Evolutionary conservation across 148 eudicot genomes (phyloP), one percentile per base, ranked within the genome.

Genomic region (Diospyros lotus): DNA sequence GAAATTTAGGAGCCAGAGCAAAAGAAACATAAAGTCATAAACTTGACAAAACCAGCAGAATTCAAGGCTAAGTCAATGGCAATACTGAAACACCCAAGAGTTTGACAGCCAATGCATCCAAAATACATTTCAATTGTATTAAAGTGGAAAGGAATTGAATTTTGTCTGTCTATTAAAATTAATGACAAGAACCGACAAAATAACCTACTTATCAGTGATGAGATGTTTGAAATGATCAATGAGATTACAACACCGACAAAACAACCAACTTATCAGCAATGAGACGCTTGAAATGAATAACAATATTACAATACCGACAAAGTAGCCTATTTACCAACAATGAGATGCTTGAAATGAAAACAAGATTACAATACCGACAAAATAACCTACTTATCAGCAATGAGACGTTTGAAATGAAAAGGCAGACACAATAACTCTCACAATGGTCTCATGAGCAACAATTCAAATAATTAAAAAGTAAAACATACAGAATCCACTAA

Each of bases 1-100:
- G 55, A 70, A 50, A 13, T 58, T 40, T 14, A 45, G 48, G 14
- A 61, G 14, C 54, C 40, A 58, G 52, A 75, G 44, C 28, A 7
- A 13, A 59, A 39, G 28, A 59, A 61, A 45, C 68, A 76, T 68
- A 40, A 42, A 11, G 15, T 55, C 68, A 76, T 68, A 40, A 42
- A 11, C 39, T 55, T 66, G 11, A 54, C 52, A 54, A 18, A 52
- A 58, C 18, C 54, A 56, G 7, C 6, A 58, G 53, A 46, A 68
- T 52, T 69, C 44, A 54, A 52, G 13, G 39, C 2, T 68, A 46
- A 46, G 38, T 17, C 14, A 43, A 58, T 9, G 2, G n/a, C 46
- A 45, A 10, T 18, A 53, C 43, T 15, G 39, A 15, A 58, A 42
- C 11, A 28, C 58, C 40, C 54, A 46, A 62, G 6, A 62, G 51